These are phyloP conservation scores for Breviolum minutum DNA, from an alignment of 73 alveolate species.

Conservation along the genomic window DNA sequence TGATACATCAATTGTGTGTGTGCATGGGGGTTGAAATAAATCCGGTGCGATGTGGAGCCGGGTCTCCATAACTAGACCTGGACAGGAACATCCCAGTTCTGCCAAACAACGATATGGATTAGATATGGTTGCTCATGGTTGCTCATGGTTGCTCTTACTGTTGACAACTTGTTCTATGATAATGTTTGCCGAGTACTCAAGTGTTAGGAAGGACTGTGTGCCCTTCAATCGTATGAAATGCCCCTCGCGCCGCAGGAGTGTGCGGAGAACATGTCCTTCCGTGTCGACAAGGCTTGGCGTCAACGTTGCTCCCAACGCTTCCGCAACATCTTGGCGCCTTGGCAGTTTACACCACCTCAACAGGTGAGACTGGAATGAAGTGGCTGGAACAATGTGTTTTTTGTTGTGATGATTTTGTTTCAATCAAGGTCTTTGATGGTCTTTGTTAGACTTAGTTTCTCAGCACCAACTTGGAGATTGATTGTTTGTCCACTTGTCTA, in stretches of 20 bases:
- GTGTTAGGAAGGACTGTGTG: too few relatives aligned
- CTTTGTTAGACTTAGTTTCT: neutral
- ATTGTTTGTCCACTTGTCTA: too few relatives aligned
- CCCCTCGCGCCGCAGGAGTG: conserved; percentile 17
- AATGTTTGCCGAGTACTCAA: too few relatives aligned
- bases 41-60: too few relatives aligned
- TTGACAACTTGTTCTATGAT: neutral
- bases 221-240: too few relatives aligned
- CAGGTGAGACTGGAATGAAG: neutral
- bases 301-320: conserved; percentile 79
- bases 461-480: neutral
- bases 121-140: too few relatives aligned
- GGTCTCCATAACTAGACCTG: too few relatives aligned
- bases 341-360: neutral
- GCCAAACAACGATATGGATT: too few relatives aligned
- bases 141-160: neutral
- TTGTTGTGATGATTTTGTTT: too few relatives aligned
- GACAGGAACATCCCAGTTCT: too few relatives aligned
- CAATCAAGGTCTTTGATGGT: neutral
- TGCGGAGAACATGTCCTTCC: conserved; percentile 94
- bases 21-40: too few relatives aligned
- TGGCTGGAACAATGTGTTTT: neutral
- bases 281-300: conserved; percentile 92
- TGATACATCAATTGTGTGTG: too few relatives aligned
- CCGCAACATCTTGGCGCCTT: conserved; percentile 74